phyloP scores from a whole-genome alignment of 2,329 filamentous ascomycete species.

The Claviceps digitariae region DNA sequence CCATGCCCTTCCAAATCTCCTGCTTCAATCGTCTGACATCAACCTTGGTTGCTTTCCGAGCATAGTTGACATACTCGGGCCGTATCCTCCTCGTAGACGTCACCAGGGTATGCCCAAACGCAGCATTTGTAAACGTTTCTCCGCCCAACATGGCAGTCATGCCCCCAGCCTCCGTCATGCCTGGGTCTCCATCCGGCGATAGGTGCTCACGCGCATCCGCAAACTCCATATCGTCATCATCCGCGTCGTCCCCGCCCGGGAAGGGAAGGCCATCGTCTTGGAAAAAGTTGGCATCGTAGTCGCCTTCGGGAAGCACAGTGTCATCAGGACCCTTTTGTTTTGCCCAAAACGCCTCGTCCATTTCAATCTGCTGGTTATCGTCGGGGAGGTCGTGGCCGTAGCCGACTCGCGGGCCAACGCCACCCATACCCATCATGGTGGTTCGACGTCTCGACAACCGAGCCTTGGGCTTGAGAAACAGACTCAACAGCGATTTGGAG shows the following conservation, averaged over 20 bases:
- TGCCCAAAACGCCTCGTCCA: conserved; percentile 96
- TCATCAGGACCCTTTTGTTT: conserved; percentile 52
- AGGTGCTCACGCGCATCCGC: conserved; percentile 71
- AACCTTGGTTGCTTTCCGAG: conserved; percentile 57
- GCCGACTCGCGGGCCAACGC: conserved; percentile 31
- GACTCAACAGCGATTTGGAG: conserved; percentile 72
- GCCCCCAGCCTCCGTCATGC: conserved; percentile 33
- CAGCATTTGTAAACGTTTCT: conserved; percentile 33
- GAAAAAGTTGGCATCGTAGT: conserved; percentile 97
- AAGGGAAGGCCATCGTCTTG: conserved; percentile 71
- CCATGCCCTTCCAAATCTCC: conserved; percentile 56
- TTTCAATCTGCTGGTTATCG: conserved; percentile 54
- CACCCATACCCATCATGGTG: conserved; percentile 16
- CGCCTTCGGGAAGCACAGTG: conserved; percentile 48
- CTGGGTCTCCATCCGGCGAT: conserved; percentile 45
- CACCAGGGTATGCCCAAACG: conserved; percentile 54
- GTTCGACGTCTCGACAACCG: conserved; percentile 55
- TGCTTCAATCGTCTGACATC: conserved; percentile 56
- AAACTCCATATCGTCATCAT: conserved; percentile 61
- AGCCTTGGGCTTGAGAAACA: conserved; percentile 92
- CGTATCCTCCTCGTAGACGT: conserved; percentile 49
- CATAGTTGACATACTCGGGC: conserved; percentile 59
- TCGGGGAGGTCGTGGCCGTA: conserved; percentile 31
- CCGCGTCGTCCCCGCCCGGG: conserved; percentile 40
- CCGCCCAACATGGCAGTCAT: conserved; percentile 36